Evolutionary conservation across 345 rosid species (phyloP).

Genomic region (Euphorbia tirucalli): DNA sequence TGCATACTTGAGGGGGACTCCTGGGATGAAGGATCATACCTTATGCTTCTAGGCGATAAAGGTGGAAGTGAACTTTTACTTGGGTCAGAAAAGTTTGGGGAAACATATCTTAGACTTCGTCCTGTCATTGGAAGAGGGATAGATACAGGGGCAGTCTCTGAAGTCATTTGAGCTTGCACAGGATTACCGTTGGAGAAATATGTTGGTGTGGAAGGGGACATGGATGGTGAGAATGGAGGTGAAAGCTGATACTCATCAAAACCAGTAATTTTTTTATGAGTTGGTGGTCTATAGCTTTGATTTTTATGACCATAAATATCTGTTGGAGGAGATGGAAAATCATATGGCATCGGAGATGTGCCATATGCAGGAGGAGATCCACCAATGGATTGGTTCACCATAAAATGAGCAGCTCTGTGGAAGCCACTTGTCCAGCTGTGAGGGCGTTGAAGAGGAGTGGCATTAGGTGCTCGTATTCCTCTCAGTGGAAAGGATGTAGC

Average conservation of each 20-base stretch:
- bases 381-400: constrained; percentile 38
- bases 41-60: constrained; percentile 67
- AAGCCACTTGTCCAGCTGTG: constrained; percentile 96
- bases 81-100: constrained; percentile 81
- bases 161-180: constrained; percentile 37
- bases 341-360: constrained; percentile 39
- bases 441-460: constrained; percentile 60
- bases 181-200: constrained; percentile 41
- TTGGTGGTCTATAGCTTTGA: constrained; percentile 36
- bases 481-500: constrained; percentile 58
- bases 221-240: constrained; percentile 78
- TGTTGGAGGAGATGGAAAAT: constrained; percentile 47
- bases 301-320: constrained; percentile 38
- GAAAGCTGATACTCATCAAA: constrained; percentile 75
- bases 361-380: constrained; percentile 59
- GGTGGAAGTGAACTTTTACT: constrained; percentile 80
- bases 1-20: constrained; percentile 75
- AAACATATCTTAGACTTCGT: constrained; percentile 48
- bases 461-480: constrained; percentile 47
- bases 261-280: constrained; percentile 32
- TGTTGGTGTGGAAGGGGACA: constrained; percentile 67
- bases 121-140: constrained; percentile 57
- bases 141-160: constrained; percentile 80
- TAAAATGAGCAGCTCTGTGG: constrained; percentile 47
- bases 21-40: constrained; percentile 69